Conservation (phyloP, 805 yeast genomes). For the Ogataea ramenticola region DNA sequence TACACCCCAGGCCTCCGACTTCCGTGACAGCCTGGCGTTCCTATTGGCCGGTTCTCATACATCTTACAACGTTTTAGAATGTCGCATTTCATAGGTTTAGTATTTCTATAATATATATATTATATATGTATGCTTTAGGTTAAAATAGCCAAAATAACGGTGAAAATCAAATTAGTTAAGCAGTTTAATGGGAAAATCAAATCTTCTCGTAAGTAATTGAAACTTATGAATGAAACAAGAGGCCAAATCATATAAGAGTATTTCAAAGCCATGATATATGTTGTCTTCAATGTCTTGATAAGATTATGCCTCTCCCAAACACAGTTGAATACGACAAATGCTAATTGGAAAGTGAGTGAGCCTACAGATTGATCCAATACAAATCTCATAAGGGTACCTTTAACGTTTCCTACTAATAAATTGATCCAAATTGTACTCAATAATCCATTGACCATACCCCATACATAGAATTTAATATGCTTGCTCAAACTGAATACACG, state of each 20-base stretch:
- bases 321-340: conserved; percentile 40
- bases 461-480: conserved; percentile 41
- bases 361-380: conserved; percentile 50
- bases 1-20: too few relatives aligned
- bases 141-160: conserved; percentile 37
- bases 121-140: conserved; percentile 6
- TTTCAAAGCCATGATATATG: conserved; percentile 41
- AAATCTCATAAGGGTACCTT: conserved; percentile 31
- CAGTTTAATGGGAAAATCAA: conserved; percentile 54
- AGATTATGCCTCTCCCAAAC: conserved; percentile 47
- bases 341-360: conserved; percentile 44
- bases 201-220: conserved; percentile 39
- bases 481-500: conserved; percentile 14
- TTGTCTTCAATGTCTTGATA: conserved; percentile 23
- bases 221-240: conserved; percentile 41
- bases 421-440: conserved; percentile 50
- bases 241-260: conserved; percentile 57
- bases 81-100: not conserved
- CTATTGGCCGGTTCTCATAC: too few relatives aligned
- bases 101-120: too few relatives aligned
- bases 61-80: too few relatives aligned
- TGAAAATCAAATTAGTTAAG: conserved; percentile 49
- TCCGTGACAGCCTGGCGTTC: too few relatives aligned
- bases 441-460: conserved; percentile 58
- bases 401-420: conserved; percentile 30